Conservation (phyloP, 441 rosid genomes). For the Erysimum pusillum region DNA sequence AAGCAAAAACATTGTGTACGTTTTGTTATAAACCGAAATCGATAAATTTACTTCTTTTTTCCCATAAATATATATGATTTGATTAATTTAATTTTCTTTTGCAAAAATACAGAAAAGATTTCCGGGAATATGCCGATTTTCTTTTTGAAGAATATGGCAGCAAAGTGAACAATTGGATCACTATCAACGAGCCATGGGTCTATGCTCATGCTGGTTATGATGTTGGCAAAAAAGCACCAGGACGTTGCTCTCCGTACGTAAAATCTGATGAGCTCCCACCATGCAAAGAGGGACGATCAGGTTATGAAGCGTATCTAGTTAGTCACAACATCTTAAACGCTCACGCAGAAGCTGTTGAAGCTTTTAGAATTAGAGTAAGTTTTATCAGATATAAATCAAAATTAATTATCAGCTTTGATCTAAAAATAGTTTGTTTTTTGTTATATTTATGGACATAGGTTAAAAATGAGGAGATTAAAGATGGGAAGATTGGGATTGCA, state of each 20-base stretch:
- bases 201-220: constrained; percentile 29
- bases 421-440: not conserved
- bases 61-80: not conserved
- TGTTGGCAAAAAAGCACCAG: constrained; percentile 27
- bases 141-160: constrained; percentile 19
- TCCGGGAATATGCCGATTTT: constrained; percentile 25
- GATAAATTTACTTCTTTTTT: no score
- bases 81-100: not conserved
- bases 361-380: not conserved
- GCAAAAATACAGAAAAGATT: constrained; percentile 9
- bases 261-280: no score
- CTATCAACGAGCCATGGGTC: constrained; percentile 36
- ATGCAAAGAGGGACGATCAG: constrained; percentile 13
- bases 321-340: constrained; percentile 26
- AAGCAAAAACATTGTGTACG: constrained; percentile 25
- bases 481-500: constrained; percentile 41
- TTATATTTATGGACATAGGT: not conserved
- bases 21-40: not conserved
- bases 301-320: constrained; percentile 23
- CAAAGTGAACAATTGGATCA: constrained; percentile 23
- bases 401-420: no score
- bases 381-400: no score
- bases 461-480: constrained; percentile 12
- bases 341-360: constrained; percentile 35
- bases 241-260: not conserved